These are phyloP conservation scores for Erythrobasidium hasegawianum DNA, from an alignment of 1,284 basidiomycete species.

Conservation along the genomic window DNA sequence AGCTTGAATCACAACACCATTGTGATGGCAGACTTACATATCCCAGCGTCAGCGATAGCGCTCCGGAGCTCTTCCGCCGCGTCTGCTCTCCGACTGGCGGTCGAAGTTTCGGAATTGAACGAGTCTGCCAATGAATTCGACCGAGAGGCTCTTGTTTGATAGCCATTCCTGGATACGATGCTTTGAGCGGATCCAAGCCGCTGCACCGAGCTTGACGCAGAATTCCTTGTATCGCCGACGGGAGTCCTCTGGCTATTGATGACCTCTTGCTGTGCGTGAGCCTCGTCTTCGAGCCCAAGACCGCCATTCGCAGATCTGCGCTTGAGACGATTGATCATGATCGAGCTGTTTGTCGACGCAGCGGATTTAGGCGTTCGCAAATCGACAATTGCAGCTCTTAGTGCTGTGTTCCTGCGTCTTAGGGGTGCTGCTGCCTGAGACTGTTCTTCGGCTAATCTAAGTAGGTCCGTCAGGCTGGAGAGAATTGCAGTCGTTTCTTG, in stretches of 20 bases:
- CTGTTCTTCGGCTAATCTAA: slow-evolving; percentile 8
- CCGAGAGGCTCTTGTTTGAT: background rate
- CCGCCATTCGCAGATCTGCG: background rate
- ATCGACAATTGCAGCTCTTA: background rate
- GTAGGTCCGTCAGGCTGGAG: no score
- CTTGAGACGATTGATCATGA: background rate
- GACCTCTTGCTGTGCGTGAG: background rate
- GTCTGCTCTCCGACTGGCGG: background rate
- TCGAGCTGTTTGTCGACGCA: background rate
- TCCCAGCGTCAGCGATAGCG: background rate
- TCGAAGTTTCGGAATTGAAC: slow-evolving; percentile 5
- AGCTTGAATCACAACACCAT: no score
- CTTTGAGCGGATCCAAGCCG: slow-evolving; percentile 14
- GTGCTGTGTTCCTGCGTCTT: background rate
- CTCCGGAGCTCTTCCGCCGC: slow-evolving; percentile 5
- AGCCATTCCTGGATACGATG: background rate
- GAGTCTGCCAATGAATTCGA: slow-evolving; percentile 29
- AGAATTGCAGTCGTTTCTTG: no score
- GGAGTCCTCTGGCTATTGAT: no score
- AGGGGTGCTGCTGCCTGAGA: slow-evolving; percentile 1
- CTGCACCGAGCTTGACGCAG: background rate
- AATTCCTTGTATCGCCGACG: no score
- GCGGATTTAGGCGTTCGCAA: background rate
- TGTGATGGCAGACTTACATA: background rate
- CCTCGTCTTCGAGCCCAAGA: slow-evolving; percentile 4